Evolutionary conservation across 1,284 basidiomycete genomes (phyloP), one percentile per base, ranked within the genome.

Genomic region (Sphaerobolus stellatus): DNA sequence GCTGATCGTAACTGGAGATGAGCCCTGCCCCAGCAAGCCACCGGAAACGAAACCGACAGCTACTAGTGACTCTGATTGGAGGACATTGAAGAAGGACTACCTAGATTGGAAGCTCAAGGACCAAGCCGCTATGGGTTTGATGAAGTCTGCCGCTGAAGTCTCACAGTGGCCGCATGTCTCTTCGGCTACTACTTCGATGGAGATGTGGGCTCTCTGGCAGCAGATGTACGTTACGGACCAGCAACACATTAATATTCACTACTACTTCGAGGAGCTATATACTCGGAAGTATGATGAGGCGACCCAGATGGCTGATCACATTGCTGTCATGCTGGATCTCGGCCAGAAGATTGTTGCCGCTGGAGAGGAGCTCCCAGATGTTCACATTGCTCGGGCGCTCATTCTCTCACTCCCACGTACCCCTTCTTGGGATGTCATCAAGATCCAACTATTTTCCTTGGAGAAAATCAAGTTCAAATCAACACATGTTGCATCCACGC

Each of bases 81-180:
- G n/a, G n/a, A n/a, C n/a, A n/a, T n/a, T n/a, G n/a, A 54, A 27
- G 40, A 54, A 56, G 55, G 55, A 55, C 11, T 56, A 50, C 13
- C 27, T 56, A 16, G 51, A 56, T 25, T 56, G 55, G 55, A 24
- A 25, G 16, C 30, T 47, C 18, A 7, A 29, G 29, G 52, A 56
- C 30, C 22, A 56, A 43, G 55, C 33, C n/a, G 52, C 51, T 14
- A 36, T 47, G 51, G 55, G 55, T 1, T 25, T 54, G 31, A 56
- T 56, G 52, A 54, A 54, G 41, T 31, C 41, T 25, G 52, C 52
- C 14, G 41, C 43, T 18, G 52, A 56, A 20, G 34, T 20, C 6
- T 46, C 41, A 29, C 55, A 56, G 40, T 55, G 51, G 51, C 52
- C 55, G 14, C 55, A 56, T 30, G 30, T 56, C n/a, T 29, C 20